phyloP scores from a whole-genome alignment of 805 yeast species.

The Candida silvicultrix region DNA sequence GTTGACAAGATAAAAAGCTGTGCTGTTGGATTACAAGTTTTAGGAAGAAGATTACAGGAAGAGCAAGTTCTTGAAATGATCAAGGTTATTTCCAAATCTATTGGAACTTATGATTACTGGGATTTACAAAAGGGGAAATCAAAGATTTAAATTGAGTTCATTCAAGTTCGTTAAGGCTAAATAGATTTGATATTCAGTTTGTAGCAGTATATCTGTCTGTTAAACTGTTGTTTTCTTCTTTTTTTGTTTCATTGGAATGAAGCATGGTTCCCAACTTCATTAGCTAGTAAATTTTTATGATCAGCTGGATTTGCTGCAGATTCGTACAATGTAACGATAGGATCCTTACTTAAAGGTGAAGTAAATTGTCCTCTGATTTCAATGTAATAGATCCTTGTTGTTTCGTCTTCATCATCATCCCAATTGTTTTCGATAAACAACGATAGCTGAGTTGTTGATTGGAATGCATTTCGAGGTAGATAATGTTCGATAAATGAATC shows the following conservation, averaged over 20 bases:
- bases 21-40: slow-evolving; percentile 16
- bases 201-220: no score
- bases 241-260: slow-evolving; percentile 5
- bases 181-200: no score
- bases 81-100: not conserved
- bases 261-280: slow-evolving; percentile 14
- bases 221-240: no score
- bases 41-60: slow-evolving; percentile 17
- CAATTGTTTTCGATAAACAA: slow-evolving; percentile 64
- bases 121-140: not conserved
- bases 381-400: slow-evolving; percentile 54
- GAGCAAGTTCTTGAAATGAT: slow-evolving; percentile 14
- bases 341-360: slow-evolving; percentile 52
- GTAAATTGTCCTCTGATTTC: slow-evolving; percentile 72
- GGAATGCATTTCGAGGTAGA: slow-evolving; percentile 67
- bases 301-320: slow-evolving; percentile 91
- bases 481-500: slow-evolving; percentile 73
- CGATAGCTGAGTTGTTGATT: slow-evolving; percentile 62
- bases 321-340: slow-evolving; percentile 76
- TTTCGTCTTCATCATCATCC: slow-evolving; percentile 54
- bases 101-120: not conserved
- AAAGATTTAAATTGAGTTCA: no score
- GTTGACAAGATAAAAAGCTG: slow-evolving; percentile 5
- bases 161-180: not conserved
- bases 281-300: slow-evolving; percentile 41